Conservation (phyloP, 441 rosid genomes). For the Erodium texanum region DNA sequence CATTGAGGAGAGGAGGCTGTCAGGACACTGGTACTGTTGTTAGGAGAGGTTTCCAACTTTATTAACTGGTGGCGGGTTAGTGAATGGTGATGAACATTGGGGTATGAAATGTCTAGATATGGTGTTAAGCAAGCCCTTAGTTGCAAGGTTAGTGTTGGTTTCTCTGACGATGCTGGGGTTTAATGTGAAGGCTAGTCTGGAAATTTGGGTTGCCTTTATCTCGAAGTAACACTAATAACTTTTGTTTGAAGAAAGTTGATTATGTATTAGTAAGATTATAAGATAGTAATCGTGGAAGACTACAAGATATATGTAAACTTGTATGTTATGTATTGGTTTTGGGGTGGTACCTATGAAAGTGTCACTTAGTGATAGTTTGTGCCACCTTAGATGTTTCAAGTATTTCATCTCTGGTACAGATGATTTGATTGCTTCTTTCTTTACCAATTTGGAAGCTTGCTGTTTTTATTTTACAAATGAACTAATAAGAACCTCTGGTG, state of each 20-base stretch:
- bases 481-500: conserved; percentile 22
- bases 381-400: neutral
- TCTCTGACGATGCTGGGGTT: neutral
- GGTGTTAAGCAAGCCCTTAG: neutral
- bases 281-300: neutral
- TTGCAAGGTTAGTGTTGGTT: neutral
- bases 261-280: neutral
- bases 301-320: neutral
- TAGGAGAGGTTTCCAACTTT: neutral
- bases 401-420: neutral
- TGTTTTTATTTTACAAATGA: conserved; percentile 17
- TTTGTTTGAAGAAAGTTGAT: neutral
- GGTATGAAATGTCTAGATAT: neutral
- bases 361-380: neutral
- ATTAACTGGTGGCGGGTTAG: neutral
- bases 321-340: neutral
- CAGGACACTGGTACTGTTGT: neutral
- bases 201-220: neutral
- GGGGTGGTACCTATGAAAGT: neutral
- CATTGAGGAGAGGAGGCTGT: neutral
- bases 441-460: no score
- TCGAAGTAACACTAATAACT: neutral
- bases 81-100: neutral
- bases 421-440: neutral
- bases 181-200: neutral